Conservation (phyloP, 306 rosid species). For the Medicago arabica region DNA sequence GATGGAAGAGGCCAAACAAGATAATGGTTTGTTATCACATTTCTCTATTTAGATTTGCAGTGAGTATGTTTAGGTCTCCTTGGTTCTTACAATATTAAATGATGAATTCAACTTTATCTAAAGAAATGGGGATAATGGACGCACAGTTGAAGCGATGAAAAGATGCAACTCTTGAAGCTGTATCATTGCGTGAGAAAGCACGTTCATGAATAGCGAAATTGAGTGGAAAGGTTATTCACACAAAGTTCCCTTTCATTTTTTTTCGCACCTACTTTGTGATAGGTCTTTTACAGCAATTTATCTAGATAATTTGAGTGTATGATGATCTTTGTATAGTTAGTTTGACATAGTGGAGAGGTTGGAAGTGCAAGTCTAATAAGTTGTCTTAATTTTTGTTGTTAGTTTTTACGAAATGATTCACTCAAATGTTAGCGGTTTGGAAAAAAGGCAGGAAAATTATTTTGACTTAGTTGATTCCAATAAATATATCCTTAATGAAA, state of each 20-base stretch:
- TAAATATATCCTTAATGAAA: too few species aligned
- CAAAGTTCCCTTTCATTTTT: conserved; percentile 38
- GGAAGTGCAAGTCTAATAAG: conserved; percentile 12
- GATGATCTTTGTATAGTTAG: conserved; percentile 30
- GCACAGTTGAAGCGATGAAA: conserved; percentile 89
- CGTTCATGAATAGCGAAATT: conserved; percentile 65
- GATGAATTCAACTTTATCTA: conserved; percentile 90
- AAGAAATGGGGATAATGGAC: conserved; percentile 96
- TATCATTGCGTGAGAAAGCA: conserved; percentile 72
- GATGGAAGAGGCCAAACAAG: conserved; percentile 89
- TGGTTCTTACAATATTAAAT: conserved; percentile 45
- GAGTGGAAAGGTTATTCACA: too few species aligned
- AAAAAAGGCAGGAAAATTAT: neutral
- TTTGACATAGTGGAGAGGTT: conserved; percentile 18
- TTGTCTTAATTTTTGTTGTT: conserved; percentile 26
- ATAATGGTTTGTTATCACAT: conserved; percentile 63
- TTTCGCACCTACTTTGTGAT: conserved; percentile 26
- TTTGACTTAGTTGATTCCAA: too few species aligned
- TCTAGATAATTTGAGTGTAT: conserved; percentile 37
- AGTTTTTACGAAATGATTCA: conserved; percentile 13
- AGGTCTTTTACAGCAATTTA: conserved; percentile 26
- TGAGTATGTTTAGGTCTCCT: conserved; percentile 38
- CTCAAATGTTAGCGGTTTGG: conserved; percentile 21
- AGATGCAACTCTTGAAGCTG: conserved; percentile 83
- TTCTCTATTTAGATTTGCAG: conserved; percentile 39